Percentiles rank a stretch among this genome's conserved stretches.
These are phyloP conservation scores for Prunus padus DNA, from an alignment of 306 rosid species.

Conservation along the genomic window DNA sequence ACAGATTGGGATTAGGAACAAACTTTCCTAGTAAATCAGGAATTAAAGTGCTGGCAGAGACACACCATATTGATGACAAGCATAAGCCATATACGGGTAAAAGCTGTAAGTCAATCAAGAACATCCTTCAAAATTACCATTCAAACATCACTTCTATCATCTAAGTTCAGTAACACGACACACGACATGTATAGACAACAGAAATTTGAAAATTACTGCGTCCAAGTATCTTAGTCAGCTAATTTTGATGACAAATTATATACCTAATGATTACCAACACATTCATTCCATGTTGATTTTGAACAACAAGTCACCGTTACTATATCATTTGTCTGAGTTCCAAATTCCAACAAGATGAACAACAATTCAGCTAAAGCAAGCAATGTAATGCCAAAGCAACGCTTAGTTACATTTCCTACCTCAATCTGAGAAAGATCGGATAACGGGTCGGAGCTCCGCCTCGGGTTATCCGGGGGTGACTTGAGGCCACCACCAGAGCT, in stretches of 20 bases:
- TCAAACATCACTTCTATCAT: not conserved
- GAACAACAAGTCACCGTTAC: not conserved
- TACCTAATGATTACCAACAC: not conserved
- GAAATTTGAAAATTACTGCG: too few relatives aligned
- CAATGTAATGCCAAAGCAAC: not conserved
- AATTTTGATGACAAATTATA: not conserved
- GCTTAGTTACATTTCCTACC: conserved; percentile 40
- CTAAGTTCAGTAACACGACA: not conserved
- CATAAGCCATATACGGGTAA: not conserved
- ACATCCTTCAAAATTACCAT: not conserved
- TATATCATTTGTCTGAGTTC: too few relatives aligned
- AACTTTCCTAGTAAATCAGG: not conserved
- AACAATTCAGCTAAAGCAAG: not conserved
- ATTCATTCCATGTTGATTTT: not conserved
- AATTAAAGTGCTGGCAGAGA: not conserved
- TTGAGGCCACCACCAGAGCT: conserved; percentile 39
- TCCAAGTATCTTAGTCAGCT: not conserved
- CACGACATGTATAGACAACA: not conserved
- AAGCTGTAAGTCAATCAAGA: not conserved
- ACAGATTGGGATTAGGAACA: not conserved
- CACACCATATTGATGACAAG: not conserved
- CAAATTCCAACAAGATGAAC: not conserved
- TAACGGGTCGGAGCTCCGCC: conserved; percentile 54
- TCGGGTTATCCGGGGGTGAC: conserved; percentile 39
- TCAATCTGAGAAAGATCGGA: conserved; percentile 91